Base-by-base conservation (phyloP, 2,329 filamentous ascomycete genomes). In the Madurella mycetomatis region DNA sequence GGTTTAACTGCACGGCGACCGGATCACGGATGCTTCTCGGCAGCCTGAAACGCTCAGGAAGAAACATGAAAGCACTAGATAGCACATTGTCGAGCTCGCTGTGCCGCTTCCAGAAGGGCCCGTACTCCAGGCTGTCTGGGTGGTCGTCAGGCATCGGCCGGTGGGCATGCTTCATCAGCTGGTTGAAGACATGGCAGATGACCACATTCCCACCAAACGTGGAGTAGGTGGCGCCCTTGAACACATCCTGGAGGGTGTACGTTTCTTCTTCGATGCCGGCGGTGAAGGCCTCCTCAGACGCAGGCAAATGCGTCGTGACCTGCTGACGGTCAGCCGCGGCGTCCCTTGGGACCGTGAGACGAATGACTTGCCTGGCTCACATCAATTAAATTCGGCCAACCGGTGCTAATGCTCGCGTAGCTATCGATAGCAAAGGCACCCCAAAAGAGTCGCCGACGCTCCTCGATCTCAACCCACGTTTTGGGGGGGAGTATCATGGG, bases 401-500 rank as follows among this genome's bases (percentile, higher is more conserved):
- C 92, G 4, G 91, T 95, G 12, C 90, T 90, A 49, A 95, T 88
- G 64, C 87, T 90, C 2, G 89, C 86, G 70, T 95, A 95, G 25
- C 88, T 82, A 68, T 96, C 92, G 41, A 88, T 79, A 61, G 85
- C 87, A 65, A 92, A 96, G 0, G 85, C 80, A 60, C 86, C 82
- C 92, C 92, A 96, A 63, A 96, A 95, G 0, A 88, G 85, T 60
- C 92, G 80, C 54, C 92, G 80, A 49, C 92, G 80, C 69, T 97
- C 92, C 55, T 80, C 77, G 17, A 76, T 60, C 57, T 96, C 92
- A 1, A 82, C 84, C 90, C 90, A 95, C 65, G 90, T 88, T 62
- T 80, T 82, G 0, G 90, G 78, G 1, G 89, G 86, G 3, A 82
- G 76, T 8, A 96, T 66, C 42, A 86, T 87, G 51, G 90, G 87